phyloP scores from a whole-genome alignment of 495 filamentous ascomycete genomes.

The Xylaria longipes region DNA sequence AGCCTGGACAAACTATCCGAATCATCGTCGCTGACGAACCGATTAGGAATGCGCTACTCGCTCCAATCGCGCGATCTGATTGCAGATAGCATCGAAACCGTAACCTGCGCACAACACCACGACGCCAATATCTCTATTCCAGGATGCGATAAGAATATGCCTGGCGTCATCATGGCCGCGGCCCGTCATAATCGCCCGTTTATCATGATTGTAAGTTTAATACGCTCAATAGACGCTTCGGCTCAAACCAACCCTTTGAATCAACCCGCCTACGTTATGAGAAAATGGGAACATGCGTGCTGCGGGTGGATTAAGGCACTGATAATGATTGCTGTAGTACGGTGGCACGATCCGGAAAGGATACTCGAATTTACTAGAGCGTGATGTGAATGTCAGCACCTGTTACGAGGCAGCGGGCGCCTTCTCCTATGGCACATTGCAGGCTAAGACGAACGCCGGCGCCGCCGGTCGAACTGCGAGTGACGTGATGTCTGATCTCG shows the following conservation, averaged over 20 bases:
- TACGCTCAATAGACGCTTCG: background rate
- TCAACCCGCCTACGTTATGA: background rate
- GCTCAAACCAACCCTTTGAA: background rate
- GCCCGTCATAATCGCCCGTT: constrained; percentile 90
- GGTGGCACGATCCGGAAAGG: constrained; percentile 91
- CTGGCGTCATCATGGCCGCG: constrained; percentile 71
- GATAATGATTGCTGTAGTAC: constrained; percentile 54
- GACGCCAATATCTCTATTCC: constrained; percentile 95
- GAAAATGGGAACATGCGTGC: background rate
- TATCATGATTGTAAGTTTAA: constrained; percentile 55
- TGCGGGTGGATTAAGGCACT: constrained; percentile 56
- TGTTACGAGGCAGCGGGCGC: constrained; percentile 93
- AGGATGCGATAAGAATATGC: constrained; percentile 99
- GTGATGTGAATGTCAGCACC: constrained; percentile 85
- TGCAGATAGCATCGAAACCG: constrained; percentile 92
- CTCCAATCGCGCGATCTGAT: constrained; percentile 96
- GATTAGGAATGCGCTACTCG: constrained; percentile 91
- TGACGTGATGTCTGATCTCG: constrained; percentile 87
- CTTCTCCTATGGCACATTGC: constrained; percentile 73
- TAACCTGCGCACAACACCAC: constrained; percentile 86
- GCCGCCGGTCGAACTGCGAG: constrained; percentile 60
- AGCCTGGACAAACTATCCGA: background rate
- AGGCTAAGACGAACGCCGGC: constrained; percentile 49
- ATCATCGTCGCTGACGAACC: constrained; percentile 24
- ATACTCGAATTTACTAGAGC: constrained; percentile 76